Evolutionary conservation across 2,329 filamentous ascomycete species (phyloP), one percentile per base, ranked within the genome.

Genomic region (Fusarium annulatum): DNA sequence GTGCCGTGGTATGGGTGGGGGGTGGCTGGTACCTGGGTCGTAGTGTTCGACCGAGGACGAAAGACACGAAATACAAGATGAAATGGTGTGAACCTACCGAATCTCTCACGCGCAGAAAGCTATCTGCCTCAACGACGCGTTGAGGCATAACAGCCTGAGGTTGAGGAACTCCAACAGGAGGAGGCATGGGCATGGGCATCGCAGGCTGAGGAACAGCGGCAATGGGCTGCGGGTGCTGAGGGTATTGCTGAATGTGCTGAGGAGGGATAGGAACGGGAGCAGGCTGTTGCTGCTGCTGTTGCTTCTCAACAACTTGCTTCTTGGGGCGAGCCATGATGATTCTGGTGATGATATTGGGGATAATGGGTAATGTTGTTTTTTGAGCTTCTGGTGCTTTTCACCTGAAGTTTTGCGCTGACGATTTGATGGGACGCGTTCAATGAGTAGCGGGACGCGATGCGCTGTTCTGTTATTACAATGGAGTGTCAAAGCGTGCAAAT

Each of bases 41-140:
- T 34, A 23, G 11, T 52, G 39, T 41, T 34, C 14, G 55, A 52
- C 28, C 26, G 18, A 52, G 52, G 41, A n/a, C n/a, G n/a, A 36
- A 28, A 36, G 26, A 55, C 19, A 28, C 28, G 9, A 9, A 21
- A 62, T 60, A 64, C 60, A 39, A 43, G 46, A 55, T 60, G 69
- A 51, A 65, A 70, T 60, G 68, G 64, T 72, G 49, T 51, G 15
- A 39, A 85, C 93, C 88, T 91, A 97, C 94, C 81, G 90, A 92
- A 81, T 97, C 94, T 79, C 94, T 90, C 55, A 95, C 94, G 80
- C 92, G 88, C 69, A 94, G 88, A 81, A 96, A 96, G 82, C 94
- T 92, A 66, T 94, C 92, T 64, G 93, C 87, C 70, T 94, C 90
- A 73, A 93, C 89, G 46, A 86, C 79, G 64, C 81, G 82, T 69